Base-by-base conservation (phyloP, 768 basidiomycete genomes). In the Coprinellus micaceus region DNA sequence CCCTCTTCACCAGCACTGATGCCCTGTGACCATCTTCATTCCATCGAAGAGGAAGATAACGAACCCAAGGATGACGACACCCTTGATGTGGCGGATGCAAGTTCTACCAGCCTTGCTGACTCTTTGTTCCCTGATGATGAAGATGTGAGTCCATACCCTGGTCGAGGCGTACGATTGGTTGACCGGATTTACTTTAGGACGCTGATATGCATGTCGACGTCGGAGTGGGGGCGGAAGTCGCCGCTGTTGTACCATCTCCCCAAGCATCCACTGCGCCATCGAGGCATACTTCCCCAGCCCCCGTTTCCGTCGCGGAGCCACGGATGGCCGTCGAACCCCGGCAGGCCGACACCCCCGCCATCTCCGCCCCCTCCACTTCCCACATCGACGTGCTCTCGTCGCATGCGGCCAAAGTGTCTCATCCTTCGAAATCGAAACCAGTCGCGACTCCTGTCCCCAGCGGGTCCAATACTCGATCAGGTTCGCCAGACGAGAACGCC, bases 221-320 rank as follows among this genome's bases (percentile, higher is more conserved):
- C n/a, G n/a, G n/a, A n/a, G n/a, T n/a, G n/a, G n/a, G n/a, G n/a
- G n/a, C n/a, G n/a, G 29, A 44, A 60, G 28, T 61, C 59, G 49
- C 60, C 61, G 53, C 61, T 60, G 22, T 66, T 64, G 17, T 41
- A 17, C 67, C 66, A 17, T 64, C 64, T 22, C 22, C 56, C 45
- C 45, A 44, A 47, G 53, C 52, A 41, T 43, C 47, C n/a, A 48
- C 53, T n/a, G n/a, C n/a, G n/a, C n/a, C n/a, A n/a, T n/a, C n/a
- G n/a, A n/a, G n/a, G n/a, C n/a, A n/a, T n/a, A n/a, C n/a, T n/a
- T n/a, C n/a, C n/a, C n/a, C n/a, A n/a, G 26, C 24, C 28, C 15
- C 25, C 47, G 30, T 30, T 30, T n/a, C 28, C 47, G 26, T 15
- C 11, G 47, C 21, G 11, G 11, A 13, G 7, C 21, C 6, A 19